A percentile compares a stretch with the other conserved stretches of the same genome.
phyloP scores from a whole-genome alignment of 371 early-diverging fungal species.

The Cokeromyces recurvatus region DNA sequence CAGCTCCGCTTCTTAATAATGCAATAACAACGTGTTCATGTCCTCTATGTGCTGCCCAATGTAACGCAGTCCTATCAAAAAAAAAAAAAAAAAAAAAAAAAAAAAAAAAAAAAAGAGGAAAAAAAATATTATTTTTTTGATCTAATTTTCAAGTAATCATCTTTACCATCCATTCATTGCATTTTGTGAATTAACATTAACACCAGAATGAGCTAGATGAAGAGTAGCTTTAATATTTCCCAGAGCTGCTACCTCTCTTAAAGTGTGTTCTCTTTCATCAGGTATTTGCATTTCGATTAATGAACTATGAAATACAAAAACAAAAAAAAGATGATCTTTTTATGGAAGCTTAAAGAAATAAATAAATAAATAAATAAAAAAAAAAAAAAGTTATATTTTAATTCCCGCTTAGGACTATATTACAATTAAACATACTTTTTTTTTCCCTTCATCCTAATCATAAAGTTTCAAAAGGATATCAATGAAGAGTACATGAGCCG shows the following conservation, averaged over 20 bases:
- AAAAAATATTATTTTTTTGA: neutral
- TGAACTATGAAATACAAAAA: too few species aligned
- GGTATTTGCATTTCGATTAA: constrained; percentile 1
- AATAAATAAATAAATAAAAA: too few species aligned
- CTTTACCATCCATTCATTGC: constrained; percentile 65
- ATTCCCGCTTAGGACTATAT: neutral
- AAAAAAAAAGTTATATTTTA: too few species aligned
- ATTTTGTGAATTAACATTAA: constrained; percentile 61
- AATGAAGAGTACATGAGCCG: constrained; percentile 3
- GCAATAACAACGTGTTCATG: constrained; percentile 49
- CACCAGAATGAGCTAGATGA: constrained; percentile 55
- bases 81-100: too few species aligned
- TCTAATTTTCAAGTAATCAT: too few species aligned
- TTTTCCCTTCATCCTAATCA: neutral
- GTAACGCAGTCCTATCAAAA: constrained; percentile 57
- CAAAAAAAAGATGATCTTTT: constrained; percentile 10
- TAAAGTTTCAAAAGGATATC: constrained; percentile 6
- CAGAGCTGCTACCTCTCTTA: constrained; percentile 70
- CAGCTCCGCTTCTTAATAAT: constrained; percentile 56
- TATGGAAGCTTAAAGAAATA: too few species aligned
- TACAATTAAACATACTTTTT: too few species aligned
- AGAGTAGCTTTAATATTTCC: constrained; percentile 70
- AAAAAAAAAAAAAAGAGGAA: too few species aligned
- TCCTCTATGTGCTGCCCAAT: constrained; percentile 68
- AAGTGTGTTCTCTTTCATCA: constrained; percentile 56